Evolutionary conservation across 257 asterid species (phyloP).

Genomic region (Solanum clarkiae): DNA sequence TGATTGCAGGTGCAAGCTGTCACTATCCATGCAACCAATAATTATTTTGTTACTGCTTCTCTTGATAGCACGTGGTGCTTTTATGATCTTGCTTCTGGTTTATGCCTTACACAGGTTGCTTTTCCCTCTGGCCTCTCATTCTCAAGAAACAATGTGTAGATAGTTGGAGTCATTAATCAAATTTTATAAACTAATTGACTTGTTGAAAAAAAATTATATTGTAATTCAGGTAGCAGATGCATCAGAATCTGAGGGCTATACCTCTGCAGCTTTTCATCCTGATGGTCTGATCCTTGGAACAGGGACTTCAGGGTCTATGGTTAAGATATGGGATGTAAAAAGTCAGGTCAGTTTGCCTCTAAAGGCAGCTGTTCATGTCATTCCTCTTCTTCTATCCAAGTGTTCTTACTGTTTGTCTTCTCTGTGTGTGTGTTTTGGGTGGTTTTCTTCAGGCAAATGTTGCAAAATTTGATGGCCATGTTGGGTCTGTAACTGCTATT

Average conservation of each 20-base stretch:
- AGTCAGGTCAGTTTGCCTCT: slow-evolving; percentile 52
- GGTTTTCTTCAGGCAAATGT: slow-evolving; percentile 47
- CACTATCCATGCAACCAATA: slow-evolving; percentile 87
- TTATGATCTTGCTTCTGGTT: slow-evolving; percentile 80
- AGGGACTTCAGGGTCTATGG: slow-evolving; percentile 63
- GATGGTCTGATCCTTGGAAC: slow-evolving; percentile 99
- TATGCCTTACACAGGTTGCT: slow-evolving; percentile 86
- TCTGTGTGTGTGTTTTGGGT: not conserved
- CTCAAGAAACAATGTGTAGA: not conserved
- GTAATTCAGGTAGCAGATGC: slow-evolving; percentile 64
- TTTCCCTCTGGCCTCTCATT: not conserved
- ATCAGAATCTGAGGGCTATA: slow-evolving; percentile 65
- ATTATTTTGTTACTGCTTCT: slow-evolving; percentile 87
- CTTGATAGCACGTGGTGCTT: slow-evolving; percentile 97
- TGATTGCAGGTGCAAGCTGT: slow-evolving; percentile 85
- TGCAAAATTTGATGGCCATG: slow-evolving; percentile 81
- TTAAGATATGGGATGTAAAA: slow-evolving; percentile 98
- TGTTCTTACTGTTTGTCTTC: not conserved
- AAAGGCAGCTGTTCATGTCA: not conserved
- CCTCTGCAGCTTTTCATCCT: slow-evolving; percentile 97
- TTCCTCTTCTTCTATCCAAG: not conserved
- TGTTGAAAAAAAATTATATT: not conserved
- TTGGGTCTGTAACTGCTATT: slow-evolving; percentile 76
- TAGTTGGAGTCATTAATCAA: not conserved
- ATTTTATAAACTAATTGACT: not conserved